phyloP scores from a whole-genome alignment of 345 rosid genomes.

The Abelmoschus esculentus region DNA sequence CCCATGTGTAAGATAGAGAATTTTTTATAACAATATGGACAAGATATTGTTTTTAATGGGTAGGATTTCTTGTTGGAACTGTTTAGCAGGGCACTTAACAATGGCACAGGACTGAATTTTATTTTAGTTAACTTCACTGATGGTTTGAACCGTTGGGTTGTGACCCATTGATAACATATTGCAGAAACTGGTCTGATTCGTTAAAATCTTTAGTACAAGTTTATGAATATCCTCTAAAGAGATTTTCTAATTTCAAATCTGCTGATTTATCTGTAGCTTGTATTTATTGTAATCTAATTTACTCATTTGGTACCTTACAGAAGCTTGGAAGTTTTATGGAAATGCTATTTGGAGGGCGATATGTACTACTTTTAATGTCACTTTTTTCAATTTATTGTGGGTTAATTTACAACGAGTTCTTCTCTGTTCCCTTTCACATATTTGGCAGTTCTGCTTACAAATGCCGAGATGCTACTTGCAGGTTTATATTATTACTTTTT shows the following conservation, averaged over 20 bases:
- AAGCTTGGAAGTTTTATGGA: slow-evolving; percentile 99
- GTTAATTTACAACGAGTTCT: slow-evolving; percentile 93
- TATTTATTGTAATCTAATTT: slow-evolving; percentile 4
- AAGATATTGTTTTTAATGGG: not conserved
- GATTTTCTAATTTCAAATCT: not conserved
- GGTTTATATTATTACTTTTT: slow-evolving; percentile 34
- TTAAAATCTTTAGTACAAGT: not conserved
- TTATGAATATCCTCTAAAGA: not conserved
- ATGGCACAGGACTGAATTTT: not conserved
- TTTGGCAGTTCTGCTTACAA: slow-evolving; percentile 91
- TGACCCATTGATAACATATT: not conserved
- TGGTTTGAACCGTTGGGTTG: not conserved
- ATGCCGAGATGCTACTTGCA: slow-evolving; percentile 76
- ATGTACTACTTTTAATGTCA: slow-evolving; percentile 82
- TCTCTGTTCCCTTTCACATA: slow-evolving; percentile 90
- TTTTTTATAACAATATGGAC: not conserved
- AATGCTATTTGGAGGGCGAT: slow-evolving; percentile 95
- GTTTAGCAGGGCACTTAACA: not conserved
- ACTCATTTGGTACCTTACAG: slow-evolving; percentile 31
- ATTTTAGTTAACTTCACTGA: not conserved
- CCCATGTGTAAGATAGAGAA: not conserved
- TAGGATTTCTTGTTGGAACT: not conserved
- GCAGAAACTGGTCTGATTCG: not conserved
- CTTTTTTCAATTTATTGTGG: slow-evolving; percentile 94
- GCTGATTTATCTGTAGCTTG: not conserved